phyloP scores from a whole-genome alignment of 805 yeast genomes.

The Candida coquimbonensis region DNA sequence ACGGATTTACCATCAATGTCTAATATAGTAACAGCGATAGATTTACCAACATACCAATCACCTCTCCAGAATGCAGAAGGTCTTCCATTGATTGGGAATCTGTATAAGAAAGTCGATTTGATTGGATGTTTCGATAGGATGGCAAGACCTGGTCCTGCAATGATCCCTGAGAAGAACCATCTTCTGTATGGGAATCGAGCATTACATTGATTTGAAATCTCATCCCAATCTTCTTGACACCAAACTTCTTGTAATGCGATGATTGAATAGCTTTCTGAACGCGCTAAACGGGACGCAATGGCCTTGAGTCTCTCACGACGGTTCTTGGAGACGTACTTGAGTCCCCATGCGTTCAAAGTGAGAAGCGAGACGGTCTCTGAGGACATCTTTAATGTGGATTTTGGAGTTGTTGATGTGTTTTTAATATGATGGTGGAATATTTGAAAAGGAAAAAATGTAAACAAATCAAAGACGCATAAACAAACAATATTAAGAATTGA shows the following conservation, averaged over 20 bases:
- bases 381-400: not conserved
- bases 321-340: constrained; percentile 72
- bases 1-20: constrained; percentile 40
- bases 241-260: constrained; percentile 94
- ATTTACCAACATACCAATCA: constrained; percentile 95
- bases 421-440: no score
- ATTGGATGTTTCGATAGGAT: constrained; percentile 81
- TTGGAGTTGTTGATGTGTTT: not conserved
- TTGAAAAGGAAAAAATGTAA: not conserved
- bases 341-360: constrained; percentile 84
- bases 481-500: not conserved
- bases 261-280: constrained; percentile 61
- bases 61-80: constrained; percentile 93
- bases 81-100: constrained; percentile 90
- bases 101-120: constrained; percentile 64
- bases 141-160: constrained; percentile 91
- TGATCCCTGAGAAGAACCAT: constrained; percentile 72
- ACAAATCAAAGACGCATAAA: not conserved
- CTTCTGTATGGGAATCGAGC: constrained; percentile 55
- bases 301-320: constrained; percentile 61
- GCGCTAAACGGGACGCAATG: constrained; percentile 48
- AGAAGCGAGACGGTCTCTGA: constrained; percentile 36
- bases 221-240: constrained; percentile 80
- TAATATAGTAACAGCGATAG: constrained; percentile 68
- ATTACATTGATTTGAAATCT: constrained; percentile 40